Evolutionary conservation across 2,329 filamentous ascomycete species (phyloP).

Genomic region (Leptosphaerulina australis): DNA sequence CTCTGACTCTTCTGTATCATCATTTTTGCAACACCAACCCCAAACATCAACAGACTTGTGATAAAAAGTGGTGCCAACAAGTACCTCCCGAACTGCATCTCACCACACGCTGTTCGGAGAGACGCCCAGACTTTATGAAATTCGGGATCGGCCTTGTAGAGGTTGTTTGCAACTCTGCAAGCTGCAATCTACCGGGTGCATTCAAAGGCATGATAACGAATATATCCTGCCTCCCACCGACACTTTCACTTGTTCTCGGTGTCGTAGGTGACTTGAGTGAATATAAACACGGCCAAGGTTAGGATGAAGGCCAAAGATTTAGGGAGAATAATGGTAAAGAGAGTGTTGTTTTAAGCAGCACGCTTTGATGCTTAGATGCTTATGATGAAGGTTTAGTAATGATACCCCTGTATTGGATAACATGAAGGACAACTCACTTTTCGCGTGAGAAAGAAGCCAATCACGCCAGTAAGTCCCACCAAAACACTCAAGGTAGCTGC

Average conservation of each 20-base stretch:
- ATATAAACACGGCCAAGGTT: slow-evolving; percentile 6
- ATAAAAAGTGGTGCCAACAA: slow-evolving; percentile 3
- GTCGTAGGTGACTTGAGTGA: slow-evolving; percentile 5
- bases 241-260: slow-evolving; percentile 8
- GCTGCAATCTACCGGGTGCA: slow-evolving; percentile 16
- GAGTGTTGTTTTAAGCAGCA: background rate
- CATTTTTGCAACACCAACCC: background rate
- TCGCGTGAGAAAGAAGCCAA: background rate
- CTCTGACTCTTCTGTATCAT: slow-evolving; percentile 1
- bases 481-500: slow-evolving; percentile 1
- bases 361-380: background rate
- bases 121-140: background rate
- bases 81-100: background rate
- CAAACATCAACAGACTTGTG: slow-evolving; percentile 5
- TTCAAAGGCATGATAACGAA: background rate
- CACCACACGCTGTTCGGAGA: too few relatives aligned
- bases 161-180: slow-evolving; percentile 6
- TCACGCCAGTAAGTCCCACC: background rate
- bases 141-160: background rate
- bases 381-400: background rate
- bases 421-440: background rate
- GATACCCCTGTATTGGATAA: too few relatives aligned
- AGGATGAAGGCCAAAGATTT: background rate
- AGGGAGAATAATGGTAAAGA: background rate
- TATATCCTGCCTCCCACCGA: slow-evolving; percentile 10